Evolutionary conservation across 2,329 filamentous ascomycete genomes (phyloP).

Genomic region (Fusarium sublunatum): DNA sequence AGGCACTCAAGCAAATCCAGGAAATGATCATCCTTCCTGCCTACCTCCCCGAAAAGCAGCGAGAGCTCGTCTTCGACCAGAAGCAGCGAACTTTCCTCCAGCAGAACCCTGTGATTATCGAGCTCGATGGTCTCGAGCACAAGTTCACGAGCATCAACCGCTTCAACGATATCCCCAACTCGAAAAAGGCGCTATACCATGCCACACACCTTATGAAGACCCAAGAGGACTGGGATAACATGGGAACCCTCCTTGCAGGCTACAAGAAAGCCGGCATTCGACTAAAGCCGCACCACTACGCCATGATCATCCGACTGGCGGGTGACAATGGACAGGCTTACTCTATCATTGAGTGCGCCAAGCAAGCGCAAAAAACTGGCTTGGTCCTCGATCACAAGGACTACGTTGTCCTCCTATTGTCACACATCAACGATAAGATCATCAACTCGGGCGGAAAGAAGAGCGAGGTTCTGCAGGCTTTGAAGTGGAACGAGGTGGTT

Average conservation of each 20-base stretch:
- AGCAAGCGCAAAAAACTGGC: conserved; percentile 59
- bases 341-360: conserved; percentile 63
- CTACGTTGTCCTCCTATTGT: conserved; percentile 49
- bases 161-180: conserved; percentile 57
- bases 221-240: conserved; percentile 63
- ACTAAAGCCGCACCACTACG: conserved; percentile 51
- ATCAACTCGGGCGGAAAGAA: conserved; percentile 39
- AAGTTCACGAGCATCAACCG: conserved; percentile 62
- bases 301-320: conserved; percentile 57
- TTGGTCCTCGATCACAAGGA: conserved; percentile 57
- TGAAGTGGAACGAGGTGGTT: conserved; percentile 60
- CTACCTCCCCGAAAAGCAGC: conserved; percentile 66
- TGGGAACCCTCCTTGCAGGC: conserved; percentile 64
- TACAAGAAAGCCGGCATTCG: conserved; percentile 57
- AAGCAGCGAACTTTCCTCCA: conserved; percentile 62
- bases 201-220: conserved; percentile 61
- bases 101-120: conserved; percentile 66
- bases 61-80: conserved; percentile 62
- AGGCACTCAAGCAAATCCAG: conserved; percentile 64
- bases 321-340: conserved; percentile 56
- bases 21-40: conserved; percentile 70
- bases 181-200: conserved; percentile 51
- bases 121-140: conserved; percentile 67
- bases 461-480: conserved; percentile 56
- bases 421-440: conserved; percentile 53